Base-by-base conservation (phyloP, 352 stramenopile species). In the Globisporangium acanthophoron region DNA sequence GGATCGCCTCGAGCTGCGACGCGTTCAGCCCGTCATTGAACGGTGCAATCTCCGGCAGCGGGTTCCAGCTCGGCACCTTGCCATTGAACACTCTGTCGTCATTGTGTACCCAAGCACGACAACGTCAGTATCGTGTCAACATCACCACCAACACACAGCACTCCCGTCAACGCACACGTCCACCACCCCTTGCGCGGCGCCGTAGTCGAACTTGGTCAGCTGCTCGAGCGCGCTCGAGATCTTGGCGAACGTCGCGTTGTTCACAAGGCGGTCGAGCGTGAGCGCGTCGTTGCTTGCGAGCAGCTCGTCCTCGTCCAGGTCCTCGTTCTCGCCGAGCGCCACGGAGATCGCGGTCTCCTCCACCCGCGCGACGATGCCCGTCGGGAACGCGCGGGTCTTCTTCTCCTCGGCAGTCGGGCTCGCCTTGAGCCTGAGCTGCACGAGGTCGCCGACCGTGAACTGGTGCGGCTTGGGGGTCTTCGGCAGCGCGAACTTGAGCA, bases 201-300 rank as follows among this genome's bases (percentile, higher is more conserved):
- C 81, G 47, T 79, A 87, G 44, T 81, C 69, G 45, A 73, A 74
- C 52, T 93, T 90, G 37, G 63, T 66, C 44, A 96, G 69, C 48
- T 74, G 69, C 27, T 93, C 83, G 39, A 96, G 66, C 31, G 71
- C 74, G 31, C 58, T 70, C 0, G 71, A 72, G 48, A 96, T 66
- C 60, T 94, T 94, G 45, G 69, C 48, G 56, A 92, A 93, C 12
- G 87, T 96, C 18, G 85, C 85, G 49, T 91, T 91, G 66, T 96
- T 97, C 33, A 87, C 81, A 11, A 96, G 64, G 37, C 85, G 77
- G 55, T 96, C 87, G 21, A 96, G 63, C 18, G 82, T 85, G 3
- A 93, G 55, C 0, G 21, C 45, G 24, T 68, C 6, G 44, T 29
- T 20, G n/a, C 43, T 58, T 6, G 54, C 35, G 9, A 77, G 52